Base-by-base conservation (phyloP, 2,329 filamentous ascomycete genomes). In the Trichoderma sp. region DNA sequence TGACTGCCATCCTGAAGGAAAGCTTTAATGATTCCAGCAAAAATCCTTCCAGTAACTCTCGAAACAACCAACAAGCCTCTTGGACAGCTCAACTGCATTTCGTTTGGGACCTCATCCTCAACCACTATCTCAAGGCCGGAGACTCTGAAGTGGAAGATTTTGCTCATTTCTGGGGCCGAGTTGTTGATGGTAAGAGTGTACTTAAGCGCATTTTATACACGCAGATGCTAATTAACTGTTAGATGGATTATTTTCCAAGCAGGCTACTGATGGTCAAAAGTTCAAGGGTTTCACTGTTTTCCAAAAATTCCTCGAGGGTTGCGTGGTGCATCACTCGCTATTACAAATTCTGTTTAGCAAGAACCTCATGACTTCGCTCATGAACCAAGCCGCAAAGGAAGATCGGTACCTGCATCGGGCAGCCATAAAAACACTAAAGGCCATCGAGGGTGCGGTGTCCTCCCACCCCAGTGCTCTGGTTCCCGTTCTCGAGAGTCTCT, bases 241-340 rank as follows among this genome's bases (percentile, higher is more conserved):
- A 95, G 93, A 95, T 78, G 92, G 92, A 9, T 86, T 98, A 4
- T 98, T 98, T 79, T 91, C 93, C 6, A 89, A 91, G 71, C 90
- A 88, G 12, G 92, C 95, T 8, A 97, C 94, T 1, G 90, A 95
- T 57, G 93, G 95, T 76, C 92, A 97, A 70, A 98, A 98, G 81
- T 94, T 93, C 77, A 94, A 94, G 81, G 96, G 96, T 0, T 95
- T 98, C 81, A 90, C 95, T 77, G 88, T 98, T 3, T 93, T 98
- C 77, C 90, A 92, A 76, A 93, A 92, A 77, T 88, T 94, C 76
- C 82, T 98, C 4, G 83, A 86, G 58, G 83, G 84, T 4, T 81
- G 87, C 9, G 83, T 85, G 36, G 84, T 76, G 78, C 88, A 80
- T 26, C 77, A 77, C 20, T 67, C 75, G 71, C 87, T 86, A 76